These are phyloP conservation scores for Microbotryomycetes sp. DNA, from an alignment of 1,284 basidiomycete genomes.

Conservation along the genomic window DNA sequence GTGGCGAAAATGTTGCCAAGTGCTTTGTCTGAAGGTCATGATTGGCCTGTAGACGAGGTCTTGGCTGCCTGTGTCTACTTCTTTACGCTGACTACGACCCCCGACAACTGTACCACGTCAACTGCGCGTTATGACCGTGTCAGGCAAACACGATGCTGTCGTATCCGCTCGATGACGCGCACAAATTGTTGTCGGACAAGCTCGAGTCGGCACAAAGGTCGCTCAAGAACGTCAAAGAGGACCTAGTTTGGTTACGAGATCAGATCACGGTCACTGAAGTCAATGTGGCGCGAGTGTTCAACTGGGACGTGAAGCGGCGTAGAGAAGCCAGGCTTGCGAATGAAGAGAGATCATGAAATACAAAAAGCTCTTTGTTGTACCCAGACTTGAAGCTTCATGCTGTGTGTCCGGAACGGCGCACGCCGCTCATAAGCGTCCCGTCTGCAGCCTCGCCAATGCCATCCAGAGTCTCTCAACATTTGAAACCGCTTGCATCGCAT, in stretches of 20 bases:
- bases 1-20: constrained; percentile 42
- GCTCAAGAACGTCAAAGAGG: constrained; percentile 67
- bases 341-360: not conserved
- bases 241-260: constrained; percentile 88
- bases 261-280: constrained; percentile 98
- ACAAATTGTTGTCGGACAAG: constrained; percentile 68
- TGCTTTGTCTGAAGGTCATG: not conserved
- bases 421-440: not conserved
- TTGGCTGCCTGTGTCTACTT: no score
- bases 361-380: no score
- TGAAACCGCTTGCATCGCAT: no score
- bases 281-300: constrained; percentile 92
- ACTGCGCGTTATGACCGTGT: constrained; percentile 4
- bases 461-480: no score
- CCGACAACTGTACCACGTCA: not conserved
- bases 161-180: constrained; percentile 78
- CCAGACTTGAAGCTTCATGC: no score
- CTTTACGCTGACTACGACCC: no score
- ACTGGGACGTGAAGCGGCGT: constrained; percentile 85
- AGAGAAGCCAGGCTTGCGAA: constrained; percentile 48
- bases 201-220: constrained; percentile 65
- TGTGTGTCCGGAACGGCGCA: no score
- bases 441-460: no score
- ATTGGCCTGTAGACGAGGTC: not conserved
- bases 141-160: constrained; percentile 98